Conservation (phyloP, 2,329 filamentous ascomycete species). For the Alternaria brassicicola region DNA sequence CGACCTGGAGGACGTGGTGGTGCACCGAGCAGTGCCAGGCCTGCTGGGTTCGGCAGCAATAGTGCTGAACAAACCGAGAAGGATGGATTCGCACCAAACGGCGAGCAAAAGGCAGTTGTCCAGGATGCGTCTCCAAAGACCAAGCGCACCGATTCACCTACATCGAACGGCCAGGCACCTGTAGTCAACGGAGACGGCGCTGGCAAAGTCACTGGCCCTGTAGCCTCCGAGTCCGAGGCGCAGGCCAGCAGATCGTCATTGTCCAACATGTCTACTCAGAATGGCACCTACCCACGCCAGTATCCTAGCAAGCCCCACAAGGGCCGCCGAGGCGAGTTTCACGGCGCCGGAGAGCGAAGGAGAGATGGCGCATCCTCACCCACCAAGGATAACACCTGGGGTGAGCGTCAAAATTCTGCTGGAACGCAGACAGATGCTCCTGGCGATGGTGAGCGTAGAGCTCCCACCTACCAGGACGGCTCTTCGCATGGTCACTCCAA, state of each 20-base stretch:
- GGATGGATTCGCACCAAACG: conserved; percentile 38
- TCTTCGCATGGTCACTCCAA: conserved; percentile 35
- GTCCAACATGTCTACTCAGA: conserved; percentile 27
- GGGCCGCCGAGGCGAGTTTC: conserved; percentile 40
- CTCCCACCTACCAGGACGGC: conserved; percentile 36
- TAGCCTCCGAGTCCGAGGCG: conserved; percentile 31
- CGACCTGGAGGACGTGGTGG: conserved; percentile 62
- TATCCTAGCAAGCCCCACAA: conserved; percentile 39
- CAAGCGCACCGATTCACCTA: conserved; percentile 44
- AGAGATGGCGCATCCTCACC: conserved; percentile 42
- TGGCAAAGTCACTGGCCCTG: conserved; percentile 23
- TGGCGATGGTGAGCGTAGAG: conserved; percentile 42
- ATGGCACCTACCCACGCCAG: conserved; percentile 38
- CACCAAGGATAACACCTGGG: conserved; percentile 38
- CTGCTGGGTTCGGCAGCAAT: conserved; percentile 49
- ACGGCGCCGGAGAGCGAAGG: conserved; percentile 37
- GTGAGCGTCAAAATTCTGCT: conserved; percentile 40
- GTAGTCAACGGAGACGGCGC: conserved; percentile 33
- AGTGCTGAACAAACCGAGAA: conserved; percentile 49
- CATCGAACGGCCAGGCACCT: conserved; percentile 35
- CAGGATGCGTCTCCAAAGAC: conserved; percentile 43
- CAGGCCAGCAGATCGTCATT: conserved; percentile 30
- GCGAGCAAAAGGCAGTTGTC: conserved; percentile 36
- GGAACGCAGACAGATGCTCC: conserved; percentile 44
- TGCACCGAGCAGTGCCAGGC: conserved; percentile 60